Conservation (phyloP, 345 rosid species). For the Conringia planisiliqua region DNA sequence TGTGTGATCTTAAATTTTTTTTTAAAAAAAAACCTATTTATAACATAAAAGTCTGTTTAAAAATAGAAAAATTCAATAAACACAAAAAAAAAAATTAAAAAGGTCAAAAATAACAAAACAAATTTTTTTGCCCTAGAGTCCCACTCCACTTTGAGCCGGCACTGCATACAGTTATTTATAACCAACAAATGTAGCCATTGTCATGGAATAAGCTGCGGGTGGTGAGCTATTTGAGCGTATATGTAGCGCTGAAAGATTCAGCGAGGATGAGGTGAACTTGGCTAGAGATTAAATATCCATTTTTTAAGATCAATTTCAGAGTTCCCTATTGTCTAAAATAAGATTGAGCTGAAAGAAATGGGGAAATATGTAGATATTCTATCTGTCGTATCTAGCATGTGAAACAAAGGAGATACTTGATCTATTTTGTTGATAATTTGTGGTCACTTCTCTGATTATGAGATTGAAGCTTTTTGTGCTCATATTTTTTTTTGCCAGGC, state of each 20-base stretch:
- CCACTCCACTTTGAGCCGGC: too few relatives aligned
- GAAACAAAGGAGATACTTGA: background rate
- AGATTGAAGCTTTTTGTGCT: background rate
- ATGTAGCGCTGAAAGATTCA: conserved; percentile 57
- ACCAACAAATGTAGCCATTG: too few relatives aligned
- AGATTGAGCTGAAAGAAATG: background rate
- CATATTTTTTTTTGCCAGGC: conserved; percentile 38
- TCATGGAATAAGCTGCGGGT: conserved; percentile 69
- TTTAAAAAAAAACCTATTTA: too few relatives aligned
- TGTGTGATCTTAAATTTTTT: too few relatives aligned
- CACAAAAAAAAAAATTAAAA: too few relatives aligned
- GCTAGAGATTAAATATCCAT: background rate
- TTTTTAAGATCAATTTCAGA: background rate
- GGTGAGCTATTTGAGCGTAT: too few relatives aligned
- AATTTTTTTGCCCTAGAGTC: too few relatives aligned
- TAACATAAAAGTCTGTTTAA: too few relatives aligned
- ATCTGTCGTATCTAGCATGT: too few relatives aligned
- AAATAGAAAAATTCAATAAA: too few relatives aligned
- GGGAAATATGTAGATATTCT: background rate
- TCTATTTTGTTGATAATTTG: background rate
- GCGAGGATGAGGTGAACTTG: conserved; percentile 56
- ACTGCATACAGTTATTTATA: too few relatives aligned
- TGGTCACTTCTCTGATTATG: background rate
- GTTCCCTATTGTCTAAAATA: background rate
- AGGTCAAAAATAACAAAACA: too few relatives aligned